Evolutionary conservation across 2,329 filamentous ascomycete species (phyloP), one percentile per base, ranked within the genome.

Genomic region (Aspergillus brunneoviolaceus): DNA sequence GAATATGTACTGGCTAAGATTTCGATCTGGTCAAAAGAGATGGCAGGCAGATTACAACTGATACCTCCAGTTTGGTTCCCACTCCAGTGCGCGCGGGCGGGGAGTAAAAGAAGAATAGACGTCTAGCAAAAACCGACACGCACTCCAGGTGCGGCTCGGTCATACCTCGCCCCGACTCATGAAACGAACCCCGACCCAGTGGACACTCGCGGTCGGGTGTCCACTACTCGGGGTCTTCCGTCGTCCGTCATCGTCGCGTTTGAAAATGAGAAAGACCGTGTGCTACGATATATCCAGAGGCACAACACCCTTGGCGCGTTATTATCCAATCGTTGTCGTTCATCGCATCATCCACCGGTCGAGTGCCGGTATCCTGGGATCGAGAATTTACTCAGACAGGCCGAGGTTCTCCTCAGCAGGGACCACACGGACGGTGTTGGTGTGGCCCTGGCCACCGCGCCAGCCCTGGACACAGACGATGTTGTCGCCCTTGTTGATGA

Each of bases 401-500:
- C 77, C 76, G 56, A 79, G 71, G 71, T 77, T 72, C 67, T 78
- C 76, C 69, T 81, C 77, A 52, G 80, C 80, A 50, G 80, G 79
- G 48, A 82, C 80, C 58, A 82, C 73, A 72, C 80, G 80, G 64
- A 82, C 78, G 61, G 86, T 89, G 79, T 89, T 89, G 72, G 86
- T 89, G 79, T 88, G 85, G 63, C 86, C 86, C 82, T 85, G 84
- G 55, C 86, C 86, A 69, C 86, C 86, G 69, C 85, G 81, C 86
- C 86, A 89, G 69, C 86, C 86, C 74, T 89, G 86, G 49, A 89
- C 86, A 69, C 86, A 88, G 70, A 89, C 80, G 59, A 89, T 86
- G 64, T 81, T 78, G 70, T 93, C 90, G 63, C 91, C 91, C 74
- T 92, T 87, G 77, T 88, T 89, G 66, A 96, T 84, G 61, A 95